Evolutionary conservation across 805 yeast genomes (phyloP).

Genomic region (Myxozyma monticola): DNA sequence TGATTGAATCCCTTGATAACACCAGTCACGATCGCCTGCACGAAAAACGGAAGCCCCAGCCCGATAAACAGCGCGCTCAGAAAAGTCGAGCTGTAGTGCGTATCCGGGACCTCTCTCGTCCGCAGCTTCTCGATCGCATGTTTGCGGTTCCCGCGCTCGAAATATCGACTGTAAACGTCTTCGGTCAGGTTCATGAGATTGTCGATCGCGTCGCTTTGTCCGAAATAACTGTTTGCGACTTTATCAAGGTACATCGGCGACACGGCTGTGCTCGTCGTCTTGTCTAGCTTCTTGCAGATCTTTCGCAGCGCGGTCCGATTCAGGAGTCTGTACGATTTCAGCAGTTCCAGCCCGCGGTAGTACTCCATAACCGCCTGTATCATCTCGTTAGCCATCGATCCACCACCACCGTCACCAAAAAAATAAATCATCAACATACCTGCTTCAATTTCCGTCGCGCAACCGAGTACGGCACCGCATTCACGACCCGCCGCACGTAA

Average conservation of each 20-base stretch:
- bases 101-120: conserved; percentile 44
- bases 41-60: conserved; percentile 64
- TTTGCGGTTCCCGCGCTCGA: conserved; percentile 72
- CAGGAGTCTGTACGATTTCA: conserved; percentile 67
- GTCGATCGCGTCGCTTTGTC: conserved; percentile 66
- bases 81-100: conserved; percentile 49
- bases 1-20: conserved; percentile 39
- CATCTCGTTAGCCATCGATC: too few relatives aligned
- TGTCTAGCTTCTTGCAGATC: conserved; percentile 87
- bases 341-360: conserved; percentile 68
- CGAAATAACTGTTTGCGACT: conserved; percentile 59
- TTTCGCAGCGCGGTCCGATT: conserved; percentile 89
- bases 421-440: conserved; percentile 2
- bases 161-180: conserved; percentile 61
- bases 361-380: conserved; percentile 72
- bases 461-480: conserved; percentile 16
- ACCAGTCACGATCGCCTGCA: conserved; percentile 57
- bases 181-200: conserved; percentile 63
- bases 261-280: conserved; percentile 52
- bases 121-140: conserved; percentile 69
- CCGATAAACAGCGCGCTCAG: conserved; percentile 71
- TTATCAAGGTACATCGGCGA: conserved; percentile 55
- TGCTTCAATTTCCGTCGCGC: conserved; percentile 27
- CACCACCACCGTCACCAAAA: too few relatives aligned
- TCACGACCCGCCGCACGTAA: conserved; percentile 9